Percentiles rank a stretch among this genome's conserved stretches.
Conservation (phyloP, 768 basidiomycete genomes). For the Termitomyces sp. region DNA sequence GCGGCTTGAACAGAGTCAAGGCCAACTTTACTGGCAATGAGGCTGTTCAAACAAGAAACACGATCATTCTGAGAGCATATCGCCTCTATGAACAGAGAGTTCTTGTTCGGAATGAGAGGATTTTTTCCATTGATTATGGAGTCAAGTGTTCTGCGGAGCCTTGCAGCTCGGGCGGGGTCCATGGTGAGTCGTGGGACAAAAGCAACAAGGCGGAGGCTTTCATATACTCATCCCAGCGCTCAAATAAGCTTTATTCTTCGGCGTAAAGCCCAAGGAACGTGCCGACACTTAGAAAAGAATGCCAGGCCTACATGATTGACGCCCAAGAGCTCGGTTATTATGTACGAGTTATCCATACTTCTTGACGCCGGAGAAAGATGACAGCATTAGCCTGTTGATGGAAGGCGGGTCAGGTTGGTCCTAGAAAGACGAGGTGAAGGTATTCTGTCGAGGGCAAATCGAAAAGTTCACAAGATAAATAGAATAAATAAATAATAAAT, state of each 20-base stretch:
- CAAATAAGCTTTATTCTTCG: neutral
- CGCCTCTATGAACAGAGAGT: neutral
- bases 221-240: neutral
- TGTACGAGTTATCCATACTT: neutral
- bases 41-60: slow-evolving; percentile 30
- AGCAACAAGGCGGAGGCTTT: neutral
- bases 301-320: neutral
- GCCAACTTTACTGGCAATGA: slow-evolving; percentile 32
- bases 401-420: neutral
- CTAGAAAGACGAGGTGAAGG: neutral
- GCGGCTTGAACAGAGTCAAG: slow-evolving; percentile 32
- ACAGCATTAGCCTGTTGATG: neutral
- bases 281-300: neutral
- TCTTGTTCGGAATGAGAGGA: neutral
- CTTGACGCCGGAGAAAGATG: neutral
- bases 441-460: neutral
- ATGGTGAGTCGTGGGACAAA: neutral
- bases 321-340: neutral
- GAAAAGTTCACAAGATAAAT: too few species aligned
- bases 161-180: neutral
- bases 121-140: neutral
- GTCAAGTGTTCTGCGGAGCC: neutral
- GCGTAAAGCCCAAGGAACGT: neutral
- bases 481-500: too few species aligned
- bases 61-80: slow-evolving; percentile 31